phyloP scores from a whole-genome alignment of 495 filamentous ascomycete species.

The Penicillium chermesinum region DNA sequence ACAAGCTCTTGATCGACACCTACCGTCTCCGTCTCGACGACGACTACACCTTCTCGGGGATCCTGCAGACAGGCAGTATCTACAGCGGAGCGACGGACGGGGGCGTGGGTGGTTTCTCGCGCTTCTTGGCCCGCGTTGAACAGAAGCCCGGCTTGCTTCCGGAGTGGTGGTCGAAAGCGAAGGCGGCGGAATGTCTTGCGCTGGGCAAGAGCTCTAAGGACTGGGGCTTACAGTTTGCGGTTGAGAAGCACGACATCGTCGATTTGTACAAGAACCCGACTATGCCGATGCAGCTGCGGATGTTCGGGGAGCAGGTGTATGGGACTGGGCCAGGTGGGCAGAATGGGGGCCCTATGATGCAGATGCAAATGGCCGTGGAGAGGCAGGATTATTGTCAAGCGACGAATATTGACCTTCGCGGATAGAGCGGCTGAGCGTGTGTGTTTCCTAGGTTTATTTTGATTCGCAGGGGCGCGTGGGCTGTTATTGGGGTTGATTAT shows the following conservation, averaged over 20 bases:
- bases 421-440: too few relatives aligned
- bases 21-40: slow-evolving; percentile 35
- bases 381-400: too few relatives aligned
- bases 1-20: slow-evolving; percentile 40
- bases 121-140: neutral
- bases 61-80: neutral
- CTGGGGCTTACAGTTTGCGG: neutral
- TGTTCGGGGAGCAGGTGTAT: neutral
- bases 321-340: neutral
- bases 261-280: neutral
- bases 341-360: neutral
- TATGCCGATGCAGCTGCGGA: slow-evolving; percentile 16
- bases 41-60: slow-evolving; percentile 1
- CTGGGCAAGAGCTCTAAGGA: neutral
- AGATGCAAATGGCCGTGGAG: neutral
- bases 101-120: neutral
- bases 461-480: too few relatives aligned
- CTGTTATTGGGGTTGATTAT: too few relatives aligned
- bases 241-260: neutral
- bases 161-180: neutral
- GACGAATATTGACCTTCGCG: too few relatives aligned
- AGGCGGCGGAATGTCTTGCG: neutral
- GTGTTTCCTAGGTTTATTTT: too few relatives aligned
- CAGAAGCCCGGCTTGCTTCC: neutral
- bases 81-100: neutral